Evolutionary conservation across 78 protist genomes (phyloP).

Genomic region (Dictyostelium intermedium): DNA sequence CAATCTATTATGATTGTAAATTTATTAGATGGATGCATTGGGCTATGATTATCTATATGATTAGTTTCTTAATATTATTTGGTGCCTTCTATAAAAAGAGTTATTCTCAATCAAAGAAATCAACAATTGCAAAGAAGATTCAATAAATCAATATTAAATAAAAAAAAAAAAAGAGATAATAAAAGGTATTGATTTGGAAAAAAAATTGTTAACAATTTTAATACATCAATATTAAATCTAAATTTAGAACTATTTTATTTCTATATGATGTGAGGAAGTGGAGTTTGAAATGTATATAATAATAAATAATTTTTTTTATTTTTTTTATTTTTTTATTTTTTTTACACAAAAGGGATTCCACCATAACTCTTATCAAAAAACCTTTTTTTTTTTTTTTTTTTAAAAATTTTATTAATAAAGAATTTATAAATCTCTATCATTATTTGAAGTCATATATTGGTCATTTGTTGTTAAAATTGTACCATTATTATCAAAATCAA

Average conservation of each 20-base stretch:
- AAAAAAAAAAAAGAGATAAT: too few species aligned
- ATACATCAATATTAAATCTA: too few species aligned
- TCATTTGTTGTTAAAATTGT: not conserved
- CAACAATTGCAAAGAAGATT: not conserved
- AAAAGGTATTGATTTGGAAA: too few species aligned
- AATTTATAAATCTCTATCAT: slow-evolving; percentile 1
- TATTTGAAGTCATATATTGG: not conserved
- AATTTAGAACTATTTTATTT: too few species aligned
- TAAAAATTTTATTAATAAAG: not conserved
- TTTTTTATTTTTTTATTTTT: too few species aligned
- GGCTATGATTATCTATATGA: slow-evolving; percentile 70
- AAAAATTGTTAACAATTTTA: too few species aligned
- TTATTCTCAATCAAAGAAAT: slow-evolving; percentile 21
- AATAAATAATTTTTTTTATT: too few species aligned
- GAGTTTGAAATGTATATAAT: too few species aligned
- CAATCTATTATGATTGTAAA: slow-evolving; percentile 9
- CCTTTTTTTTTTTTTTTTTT: too few species aligned
- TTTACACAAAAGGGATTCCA: too few species aligned
- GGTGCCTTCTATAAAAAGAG: slow-evolving; percentile 48
- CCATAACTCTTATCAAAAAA: too few species aligned
- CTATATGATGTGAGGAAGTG: too few species aligned
- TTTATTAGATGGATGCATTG: slow-evolving; percentile 77
- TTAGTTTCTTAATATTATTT: slow-evolving; percentile 59
- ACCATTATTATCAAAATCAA: not conserved
- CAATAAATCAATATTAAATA: not conserved